Evolutionary conservation across 2,329 filamentous ascomycete genomes (phyloP).

Genomic region (Arachnomyces sp.): DNA sequence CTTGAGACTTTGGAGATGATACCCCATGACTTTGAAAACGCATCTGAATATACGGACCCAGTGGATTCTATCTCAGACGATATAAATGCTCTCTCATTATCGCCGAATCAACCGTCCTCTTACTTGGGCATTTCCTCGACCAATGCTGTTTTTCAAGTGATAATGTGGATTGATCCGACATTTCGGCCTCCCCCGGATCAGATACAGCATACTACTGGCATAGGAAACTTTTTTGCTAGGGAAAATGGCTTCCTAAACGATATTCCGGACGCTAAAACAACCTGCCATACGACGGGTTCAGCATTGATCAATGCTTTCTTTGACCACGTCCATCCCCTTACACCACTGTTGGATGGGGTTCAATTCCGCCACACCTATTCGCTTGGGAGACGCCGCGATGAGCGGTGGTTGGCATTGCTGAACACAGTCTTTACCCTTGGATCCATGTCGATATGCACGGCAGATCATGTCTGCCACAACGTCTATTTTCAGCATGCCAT

Average conservation of each 20-base stretch:
- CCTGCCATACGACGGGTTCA: conserved; percentile 54
- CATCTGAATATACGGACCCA: conserved; percentile 45
- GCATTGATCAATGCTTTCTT: conserved; percentile 69
- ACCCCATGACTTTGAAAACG: conserved; percentile 52
- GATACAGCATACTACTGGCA: too few species aligned
- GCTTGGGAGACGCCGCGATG: conserved; percentile 54
- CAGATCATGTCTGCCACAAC: conserved; percentile 56
- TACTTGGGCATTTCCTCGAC: conserved; percentile 69
- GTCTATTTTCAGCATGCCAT: conserved; percentile 62
- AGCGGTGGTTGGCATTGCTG: conserved; percentile 61
- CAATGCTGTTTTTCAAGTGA: conserved; percentile 64
- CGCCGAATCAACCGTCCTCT: conserved; percentile 53
- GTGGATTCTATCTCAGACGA: conserved; percentile 61
- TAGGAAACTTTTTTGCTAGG: too few species aligned
- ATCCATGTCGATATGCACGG: conserved; percentile 58
- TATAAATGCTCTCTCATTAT: conserved; percentile 58
- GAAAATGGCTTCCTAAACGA: conserved; percentile 28
- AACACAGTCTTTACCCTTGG: conserved; percentile 73
- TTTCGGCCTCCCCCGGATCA: too few species aligned
- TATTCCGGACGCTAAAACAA: conserved; percentile 40
- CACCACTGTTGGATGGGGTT: conserved; percentile 65
- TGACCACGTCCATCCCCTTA: conserved; percentile 61
- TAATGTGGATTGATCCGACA: conserved; percentile 48
- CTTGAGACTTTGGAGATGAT: conserved; percentile 60
- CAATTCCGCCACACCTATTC: conserved; percentile 59